Conservation (phyloP, 2,329 filamentous ascomycete genomes). For the Huntiella bhutanensis region DNA sequence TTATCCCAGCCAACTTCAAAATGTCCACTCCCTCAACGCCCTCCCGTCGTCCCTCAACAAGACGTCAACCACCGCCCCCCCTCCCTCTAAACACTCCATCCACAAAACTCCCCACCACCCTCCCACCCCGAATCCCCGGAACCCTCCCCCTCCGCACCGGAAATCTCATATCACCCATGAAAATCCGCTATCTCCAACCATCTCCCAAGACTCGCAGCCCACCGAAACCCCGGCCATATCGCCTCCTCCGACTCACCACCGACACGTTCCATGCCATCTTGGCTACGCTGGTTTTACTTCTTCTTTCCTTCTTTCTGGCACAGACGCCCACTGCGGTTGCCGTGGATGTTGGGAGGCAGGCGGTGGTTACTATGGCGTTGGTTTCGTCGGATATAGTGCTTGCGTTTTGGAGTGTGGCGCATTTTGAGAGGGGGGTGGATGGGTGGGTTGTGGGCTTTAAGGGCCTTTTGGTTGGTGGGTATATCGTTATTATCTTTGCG, state of each 20-base stretch:
- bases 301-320: constrained; percentile 13
- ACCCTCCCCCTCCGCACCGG: constrained; percentile 1
- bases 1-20: neutral
- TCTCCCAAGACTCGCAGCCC: neutral
- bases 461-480: constrained; percentile 17
- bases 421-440: constrained; percentile 17
- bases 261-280: constrained; percentile 18
- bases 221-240: neutral
- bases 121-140: neutral
- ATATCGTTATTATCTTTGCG: constrained; percentile 20
- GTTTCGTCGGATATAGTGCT: constrained; percentile 19
- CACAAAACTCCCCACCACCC: neutral
- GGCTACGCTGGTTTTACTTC: neutral
- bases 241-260: constrained; percentile 16
- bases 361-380: constrained; percentile 17
- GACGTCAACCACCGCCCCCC: constrained; percentile 2
- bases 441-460: constrained; percentile 18
- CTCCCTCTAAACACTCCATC: neutral
- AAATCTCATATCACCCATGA: neutral
- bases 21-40: neutral
- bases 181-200: neutral
- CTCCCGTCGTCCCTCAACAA: too few relatives aligned
- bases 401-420: constrained; percentile 19
- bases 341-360: constrained; percentile 11
- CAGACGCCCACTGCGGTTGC: neutral